phyloP scores from a whole-genome alignment of 2,329 filamentous ascomycete genomes.

The Sarocladiaceae sp. region DNA sequence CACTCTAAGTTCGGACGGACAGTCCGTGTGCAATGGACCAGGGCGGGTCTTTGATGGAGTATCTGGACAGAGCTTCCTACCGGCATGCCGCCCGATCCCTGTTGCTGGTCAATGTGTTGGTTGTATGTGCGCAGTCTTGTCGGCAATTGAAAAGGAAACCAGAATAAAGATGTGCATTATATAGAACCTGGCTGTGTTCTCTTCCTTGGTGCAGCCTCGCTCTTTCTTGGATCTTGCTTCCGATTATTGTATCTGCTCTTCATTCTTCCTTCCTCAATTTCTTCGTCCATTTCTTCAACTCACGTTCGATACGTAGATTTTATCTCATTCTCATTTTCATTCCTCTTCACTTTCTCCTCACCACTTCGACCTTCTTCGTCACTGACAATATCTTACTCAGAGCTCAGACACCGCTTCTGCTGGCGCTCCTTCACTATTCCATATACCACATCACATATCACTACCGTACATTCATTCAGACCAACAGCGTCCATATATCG shows the following conservation, averaged over 20 bases:
- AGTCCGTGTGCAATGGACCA: no score
- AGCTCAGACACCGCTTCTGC: neutral
- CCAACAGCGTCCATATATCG: neutral
- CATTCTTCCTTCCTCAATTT: neutral
- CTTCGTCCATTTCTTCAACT: neutral
- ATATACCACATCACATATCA: neutral
- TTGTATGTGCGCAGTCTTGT: neutral
- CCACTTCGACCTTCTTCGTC: neutral
- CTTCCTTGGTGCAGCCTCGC: neutral
- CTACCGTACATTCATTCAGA: neutral
- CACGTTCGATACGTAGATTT: slow-evolving; percentile 8
- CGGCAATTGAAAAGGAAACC: neutral
- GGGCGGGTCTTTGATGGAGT: neutral
- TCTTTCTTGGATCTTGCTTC: neutral
- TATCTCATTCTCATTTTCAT: neutral
- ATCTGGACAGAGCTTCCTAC: no score
- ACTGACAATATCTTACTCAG: neutral
- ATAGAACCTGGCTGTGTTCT: neutral
- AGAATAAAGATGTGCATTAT: neutral
- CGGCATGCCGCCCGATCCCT: neutral
- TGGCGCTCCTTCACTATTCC: neutral
- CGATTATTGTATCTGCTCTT: neutral
- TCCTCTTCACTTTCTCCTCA: neutral
- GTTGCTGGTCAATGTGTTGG: no score
- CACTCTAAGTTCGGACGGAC: neutral